Conservation (phyloP, 2,329 filamentous ascomycete genomes). For the Alternaria novae-zelandiae region DNA sequence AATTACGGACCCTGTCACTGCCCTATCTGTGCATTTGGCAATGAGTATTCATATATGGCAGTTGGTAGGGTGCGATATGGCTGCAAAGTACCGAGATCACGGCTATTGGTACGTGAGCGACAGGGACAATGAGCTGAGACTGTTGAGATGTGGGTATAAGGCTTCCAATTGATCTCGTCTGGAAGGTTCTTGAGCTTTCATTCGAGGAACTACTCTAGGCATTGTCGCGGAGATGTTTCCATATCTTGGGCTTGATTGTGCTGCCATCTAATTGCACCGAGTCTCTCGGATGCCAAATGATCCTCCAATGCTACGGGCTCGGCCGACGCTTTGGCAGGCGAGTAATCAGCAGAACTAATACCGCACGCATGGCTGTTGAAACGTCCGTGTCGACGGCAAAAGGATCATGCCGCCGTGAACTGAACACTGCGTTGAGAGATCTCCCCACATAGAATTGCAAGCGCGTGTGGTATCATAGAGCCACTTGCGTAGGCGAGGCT, state of each 20-base stretch:
- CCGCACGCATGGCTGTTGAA: background rate
- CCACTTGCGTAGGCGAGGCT: background rate
- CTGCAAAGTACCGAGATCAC: background rate
- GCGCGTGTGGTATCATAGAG: background rate
- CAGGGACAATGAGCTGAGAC: constrained; percentile 6
- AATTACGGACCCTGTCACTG: constrained; percentile 1
- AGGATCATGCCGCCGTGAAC: background rate
- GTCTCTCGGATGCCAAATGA: background rate
- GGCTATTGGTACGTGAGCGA: background rate
- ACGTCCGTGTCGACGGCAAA: background rate
- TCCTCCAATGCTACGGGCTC: background rate
- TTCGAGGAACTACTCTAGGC: background rate
- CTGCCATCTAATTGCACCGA: background rate
- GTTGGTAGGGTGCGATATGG: background rate
- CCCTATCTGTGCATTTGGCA: constrained; percentile 8
- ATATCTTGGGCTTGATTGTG: background rate
- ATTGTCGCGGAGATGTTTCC: background rate
- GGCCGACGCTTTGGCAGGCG: background rate
- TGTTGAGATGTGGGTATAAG: constrained; percentile 1
- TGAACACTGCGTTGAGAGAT: background rate
- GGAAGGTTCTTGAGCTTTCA: background rate
- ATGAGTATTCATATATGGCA: constrained; percentile 1
- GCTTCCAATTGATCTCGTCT: background rate
- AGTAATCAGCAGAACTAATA: background rate
- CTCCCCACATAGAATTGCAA: background rate